Base-by-base conservation (phyloP, 495 filamentous ascomycete species). In the Chaetomium fimeti region DNA sequence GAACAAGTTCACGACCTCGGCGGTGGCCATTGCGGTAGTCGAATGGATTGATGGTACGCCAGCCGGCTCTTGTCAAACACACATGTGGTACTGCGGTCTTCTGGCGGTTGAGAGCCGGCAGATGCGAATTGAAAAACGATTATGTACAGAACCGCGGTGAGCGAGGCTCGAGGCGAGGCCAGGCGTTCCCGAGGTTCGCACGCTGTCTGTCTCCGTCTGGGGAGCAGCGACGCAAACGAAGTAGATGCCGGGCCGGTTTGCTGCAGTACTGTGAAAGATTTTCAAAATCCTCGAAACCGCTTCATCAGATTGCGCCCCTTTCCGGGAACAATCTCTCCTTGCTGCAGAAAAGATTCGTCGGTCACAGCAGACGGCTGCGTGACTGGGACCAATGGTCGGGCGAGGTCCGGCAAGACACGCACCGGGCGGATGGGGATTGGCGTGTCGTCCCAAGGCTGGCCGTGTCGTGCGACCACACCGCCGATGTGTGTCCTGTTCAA, bases 1-100 rank as follows among this genome's bases (percentile, higher is more conserved):
- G 72, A 63, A 69, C 54, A 68, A 61, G 61, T 71, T 68, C 64
- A 74, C 52, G 70, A 76, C 73, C 62, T 73, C 71, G 68, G 72
- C 71, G 54, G 77, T 71, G 64, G 79, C 78, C 79, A 82, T 82
- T 59, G 55, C 78, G 78, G 74, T 64, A 74, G 70, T 77, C 63
- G 65, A 69, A 71, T 65, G 70, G 73, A 61, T 70, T 78, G 73
- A 73, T 72, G 62, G 70, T 72, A 68, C 67, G 66, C 63, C 66
- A 63, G 62, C 61, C 49, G 45, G 32, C 60, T 51, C 59, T 47
- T 73, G 66, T 68, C 71, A 71, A 66, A 79, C 69, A 75, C 69
- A 75, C 80, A 83, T 81, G 79, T 71, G 70, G 68, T 75, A 74
- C 73, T 75, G 75, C 72, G 73, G 71, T 71, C 49, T 29, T 40